phyloP scores from a whole-genome alignment of 225 moss, liverwort and hornwort species.

The Polytrichum commune region DNA sequence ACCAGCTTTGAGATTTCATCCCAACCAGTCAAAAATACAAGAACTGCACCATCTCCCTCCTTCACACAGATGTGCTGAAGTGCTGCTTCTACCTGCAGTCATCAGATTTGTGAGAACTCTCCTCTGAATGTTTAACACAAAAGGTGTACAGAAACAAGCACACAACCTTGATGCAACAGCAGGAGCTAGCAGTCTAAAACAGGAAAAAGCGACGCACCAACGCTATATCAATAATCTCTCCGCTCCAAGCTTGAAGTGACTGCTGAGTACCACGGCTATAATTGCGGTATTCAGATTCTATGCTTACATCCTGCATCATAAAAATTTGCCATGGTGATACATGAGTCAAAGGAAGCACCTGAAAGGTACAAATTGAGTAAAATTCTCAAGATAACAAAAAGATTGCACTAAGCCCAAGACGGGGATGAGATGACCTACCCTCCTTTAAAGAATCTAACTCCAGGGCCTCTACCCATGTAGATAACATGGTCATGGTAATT shows the following conservation, averaged over 20 bases:
- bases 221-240: conserved; percentile 83
- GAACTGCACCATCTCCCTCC: conserved; percentile 87
- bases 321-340: conserved; percentile 8
- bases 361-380: neutral
- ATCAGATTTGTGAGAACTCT: conserved; percentile 1
- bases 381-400: too few species aligned
- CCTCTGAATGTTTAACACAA: too few species aligned
- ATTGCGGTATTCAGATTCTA: conserved; percentile 66
- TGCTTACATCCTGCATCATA: conserved; percentile 50
- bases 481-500: too few species aligned
- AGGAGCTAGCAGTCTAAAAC: neutral
- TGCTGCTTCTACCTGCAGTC: conserved; percentile 75
- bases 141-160: too few species aligned
- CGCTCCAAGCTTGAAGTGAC: conserved; percentile 81
- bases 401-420: too few species aligned
- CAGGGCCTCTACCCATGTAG: too few species aligned
- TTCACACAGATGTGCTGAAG: conserved; percentile 85
- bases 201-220: conserved; percentile 52
- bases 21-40: conserved; percentile 96
- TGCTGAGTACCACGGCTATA: conserved; percentile 70
- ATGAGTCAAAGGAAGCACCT: conserved; percentile 4
- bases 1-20: conserved; percentile 97
- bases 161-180: neutral
- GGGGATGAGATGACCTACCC: too few species aligned
- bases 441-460: too few species aligned